Evolutionary conservation across 2,329 filamentous ascomycete genomes (phyloP).

Genomic region (Aspergillus fumigatus): DNA sequence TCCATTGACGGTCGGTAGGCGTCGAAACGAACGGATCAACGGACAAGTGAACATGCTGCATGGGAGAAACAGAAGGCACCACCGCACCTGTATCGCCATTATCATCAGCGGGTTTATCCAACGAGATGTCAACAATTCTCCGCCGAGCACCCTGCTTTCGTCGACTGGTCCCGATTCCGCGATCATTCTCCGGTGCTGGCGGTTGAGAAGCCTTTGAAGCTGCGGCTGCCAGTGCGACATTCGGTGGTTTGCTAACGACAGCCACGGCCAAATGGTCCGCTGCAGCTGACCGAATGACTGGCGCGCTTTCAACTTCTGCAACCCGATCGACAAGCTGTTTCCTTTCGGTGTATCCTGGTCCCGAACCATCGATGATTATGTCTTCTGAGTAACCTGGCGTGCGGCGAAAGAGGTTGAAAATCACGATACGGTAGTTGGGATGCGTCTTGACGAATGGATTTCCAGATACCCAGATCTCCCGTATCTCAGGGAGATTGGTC

Average conservation of each 20-base stretch:
- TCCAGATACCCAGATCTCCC: conserved; percentile 85
- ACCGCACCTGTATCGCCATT: conserved; percentile 25
- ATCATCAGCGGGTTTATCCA: conserved; percentile 36
- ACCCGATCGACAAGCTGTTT: conserved; percentile 78
- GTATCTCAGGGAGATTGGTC: conserved; percentile 84
- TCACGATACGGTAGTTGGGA: conserved; percentile 75
- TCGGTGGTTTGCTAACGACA: conserved; percentile 61
- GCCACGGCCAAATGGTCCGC: conserved; percentile 55
- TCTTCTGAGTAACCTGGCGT: conserved; percentile 89
- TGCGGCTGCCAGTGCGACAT: conserved; percentile 12
- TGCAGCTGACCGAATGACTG: conserved; percentile 67
- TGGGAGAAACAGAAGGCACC: conserved; percentile 26
- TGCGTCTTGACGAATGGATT: conserved; percentile 91
- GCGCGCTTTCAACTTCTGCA: conserved; percentile 69
- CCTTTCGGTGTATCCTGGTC: conserved; percentile 79
- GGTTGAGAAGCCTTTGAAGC: conserved; percentile 3
- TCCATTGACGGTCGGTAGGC: conserved; percentile 26
- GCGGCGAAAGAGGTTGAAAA: conserved; percentile 92
- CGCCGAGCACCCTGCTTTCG: conserved; percentile 50
- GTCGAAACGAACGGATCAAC: conserved; percentile 20
- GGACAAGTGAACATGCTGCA: conserved; percentile 27
- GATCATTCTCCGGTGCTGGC: conserved; percentile 19
- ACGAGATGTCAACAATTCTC: conserved; percentile 55
- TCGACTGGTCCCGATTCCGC: conserved; percentile 31
- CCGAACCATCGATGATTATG: conserved; percentile 78